Evolutionary conservation across 1,139 yeast genomes (phyloP), one percentile per base, ranked within the genome.

Genomic region (Sugiyamaella novakii): DNA sequence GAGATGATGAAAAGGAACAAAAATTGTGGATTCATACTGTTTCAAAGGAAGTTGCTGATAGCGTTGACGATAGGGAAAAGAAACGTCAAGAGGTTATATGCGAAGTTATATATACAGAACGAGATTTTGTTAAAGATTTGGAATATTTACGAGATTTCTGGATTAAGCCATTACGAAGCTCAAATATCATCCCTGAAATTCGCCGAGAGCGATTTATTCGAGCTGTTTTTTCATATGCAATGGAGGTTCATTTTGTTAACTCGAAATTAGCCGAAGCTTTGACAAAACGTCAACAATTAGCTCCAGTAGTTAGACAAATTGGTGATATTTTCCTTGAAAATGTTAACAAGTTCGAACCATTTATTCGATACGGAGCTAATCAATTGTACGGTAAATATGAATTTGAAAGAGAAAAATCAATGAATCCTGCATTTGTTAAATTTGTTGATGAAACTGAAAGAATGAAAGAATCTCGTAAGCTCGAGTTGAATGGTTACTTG

Each of bases 1-100:
- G 79, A 15, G 85, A 82, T 37, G 85, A 81, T 46, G 95, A 87
- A 58, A 88, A 85, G 56, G 86, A 81, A 61, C 91, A 87, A 65
- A 88, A 91, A 46, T 79, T 91, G 48, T 92, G 98, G 98, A 89
- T 92, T 54, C 88, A 87, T 62, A 86, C 95, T 1, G 98, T 92
- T 10, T 85, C 96, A 2, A 81, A 83, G 62, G 83, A 83, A 43
- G 72, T 89, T 5, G 79, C 92, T 62, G 95, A 87, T 53, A 76
- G 82, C 46, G 78, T 92, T 50, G 88, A 87, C 53, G 92, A 88
- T 58, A 79, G 75, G 50, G 98, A 92, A 66, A 85, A 87, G 65
- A 89, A 88, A 73, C 79, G 98, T 58, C 98, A 92, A 67, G 98
- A 92, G 64, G 84, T 92, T 56, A 92, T 92, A 49, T 92, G 89